phyloP scores from a whole-genome alignment of 2,329 filamentous ascomycete species.

The Exophiala phaeomuriformis region DNA sequence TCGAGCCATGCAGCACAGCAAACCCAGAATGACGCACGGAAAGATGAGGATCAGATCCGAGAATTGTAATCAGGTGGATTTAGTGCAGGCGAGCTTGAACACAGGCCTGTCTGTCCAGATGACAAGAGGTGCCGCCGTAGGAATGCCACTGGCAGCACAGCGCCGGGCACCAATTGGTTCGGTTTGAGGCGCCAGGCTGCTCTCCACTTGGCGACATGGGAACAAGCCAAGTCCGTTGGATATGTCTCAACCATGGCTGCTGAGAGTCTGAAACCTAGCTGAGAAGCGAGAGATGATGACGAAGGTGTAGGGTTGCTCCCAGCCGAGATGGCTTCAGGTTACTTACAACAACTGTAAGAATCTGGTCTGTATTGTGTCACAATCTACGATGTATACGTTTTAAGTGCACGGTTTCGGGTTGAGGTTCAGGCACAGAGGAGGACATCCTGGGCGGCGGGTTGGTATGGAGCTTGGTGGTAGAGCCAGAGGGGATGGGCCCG shows the following conservation, averaged over 20 bases:
- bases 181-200: not conserved
- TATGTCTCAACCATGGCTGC: slow-evolving; percentile 2
- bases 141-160: not conserved
- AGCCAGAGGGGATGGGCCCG: no score
- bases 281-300: not conserved
- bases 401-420: no score
- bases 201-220: not conserved
- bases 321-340: not conserved
- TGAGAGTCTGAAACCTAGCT: not conserved
- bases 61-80: slow-evolving; percentile 2
- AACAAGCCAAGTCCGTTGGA: slow-evolving; percentile 3
- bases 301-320: not conserved
- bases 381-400: no score
- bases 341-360: no score
- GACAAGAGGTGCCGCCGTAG: not conserved
- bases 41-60: slow-evolving; percentile 7
- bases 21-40: slow-evolving; percentile 25
- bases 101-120: no score
- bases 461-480: no score
- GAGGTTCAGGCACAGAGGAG: no score
- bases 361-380: no score
- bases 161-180: not conserved
- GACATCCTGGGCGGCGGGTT: no score
- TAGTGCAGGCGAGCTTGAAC: slow-evolving; percentile 41
- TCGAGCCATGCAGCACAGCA: slow-evolving; percentile 2